Percentiles rank a stretch among this genome's conserved stretches.
These are phyloP conservation scores for Daldinia sp. DNA, from an alignment of 2,329 filamentous ascomycete genomes.

Conservation along the genomic window DNA sequence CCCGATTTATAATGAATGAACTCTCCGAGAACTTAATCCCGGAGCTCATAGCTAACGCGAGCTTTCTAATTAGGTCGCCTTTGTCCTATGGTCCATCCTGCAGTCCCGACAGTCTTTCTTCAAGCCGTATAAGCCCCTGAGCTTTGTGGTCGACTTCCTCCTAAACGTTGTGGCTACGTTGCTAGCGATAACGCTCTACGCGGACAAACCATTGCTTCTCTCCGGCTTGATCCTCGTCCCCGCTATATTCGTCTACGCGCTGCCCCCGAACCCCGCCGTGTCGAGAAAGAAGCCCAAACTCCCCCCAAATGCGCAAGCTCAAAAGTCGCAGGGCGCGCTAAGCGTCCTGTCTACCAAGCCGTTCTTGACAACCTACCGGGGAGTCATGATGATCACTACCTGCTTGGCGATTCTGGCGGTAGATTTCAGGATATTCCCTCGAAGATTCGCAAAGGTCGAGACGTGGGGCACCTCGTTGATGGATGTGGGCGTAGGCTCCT, in stretches of 20 bases:
- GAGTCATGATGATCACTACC: slow-evolving; percentile 89
- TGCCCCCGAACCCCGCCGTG: slow-evolving; percentile 55
- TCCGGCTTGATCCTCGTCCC: slow-evolving; percentile 78
- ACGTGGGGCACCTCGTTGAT: slow-evolving; percentile 99
- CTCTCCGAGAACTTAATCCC: background rate
- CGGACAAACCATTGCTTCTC: slow-evolving; percentile 75
- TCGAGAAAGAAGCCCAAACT: slow-evolving; percentile 60
- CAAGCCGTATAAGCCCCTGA: slow-evolving; percentile 72
- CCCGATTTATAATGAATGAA: slow-evolving; percentile 23
- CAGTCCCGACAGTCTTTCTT: slow-evolving; percentile 88
- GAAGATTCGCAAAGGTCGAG: slow-evolving; percentile 96
- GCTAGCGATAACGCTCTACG: slow-evolving; percentile 86
- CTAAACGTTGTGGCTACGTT: slow-evolving; percentile 85
- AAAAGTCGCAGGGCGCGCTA: slow-evolving; percentile 45
- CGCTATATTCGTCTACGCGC: slow-evolving; percentile 67
- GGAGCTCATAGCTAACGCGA: slow-evolving; percentile 24
- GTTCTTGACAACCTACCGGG: slow-evolving; percentile 91
- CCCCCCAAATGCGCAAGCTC: slow-evolving; percentile 54
- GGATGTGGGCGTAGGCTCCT: slow-evolving; percentile 96
- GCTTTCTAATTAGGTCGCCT: slow-evolving; percentile 67
- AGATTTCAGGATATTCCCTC: slow-evolving; percentile 91
- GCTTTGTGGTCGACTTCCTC: slow-evolving; percentile 81
- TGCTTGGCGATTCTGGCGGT: slow-evolving; percentile 95
- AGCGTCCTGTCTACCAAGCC: slow-evolving; percentile 80
- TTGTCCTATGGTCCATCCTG: slow-evolving; percentile 87